Conservation (phyloP, 2,329 filamentous ascomycete species). For the Daldinia eschscholtzii region DNA sequence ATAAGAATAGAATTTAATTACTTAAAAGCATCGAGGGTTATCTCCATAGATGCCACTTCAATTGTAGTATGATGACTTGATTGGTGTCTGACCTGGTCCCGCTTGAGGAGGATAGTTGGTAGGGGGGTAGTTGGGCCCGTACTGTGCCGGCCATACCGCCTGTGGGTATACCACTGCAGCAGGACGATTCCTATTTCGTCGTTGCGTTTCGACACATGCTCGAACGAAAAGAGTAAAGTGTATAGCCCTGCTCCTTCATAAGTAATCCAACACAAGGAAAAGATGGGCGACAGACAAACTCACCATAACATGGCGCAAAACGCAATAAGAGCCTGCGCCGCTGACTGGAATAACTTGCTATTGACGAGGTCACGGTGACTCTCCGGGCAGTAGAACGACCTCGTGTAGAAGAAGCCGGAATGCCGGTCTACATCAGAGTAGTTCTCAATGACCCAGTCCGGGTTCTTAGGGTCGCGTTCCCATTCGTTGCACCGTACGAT, state of each 20-base stretch:
- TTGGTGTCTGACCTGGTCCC: constrained; percentile 10
- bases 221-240: constrained; percentile 41
- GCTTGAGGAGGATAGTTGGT: not conserved
- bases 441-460: constrained; percentile 25
- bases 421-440: not conserved
- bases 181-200: constrained; percentile 26
- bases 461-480: constrained; percentile 23
- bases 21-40: not conserved
- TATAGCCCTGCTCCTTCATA: constrained; percentile 27
- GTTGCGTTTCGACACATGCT: constrained; percentile 40
- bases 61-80: constrained; percentile 27
- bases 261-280: constrained; percentile 11
- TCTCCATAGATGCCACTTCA: constrained; percentile 1
- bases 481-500: constrained; percentile 33
- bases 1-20: not conserved
- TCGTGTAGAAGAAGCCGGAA: not conserved
- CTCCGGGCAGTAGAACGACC: constrained; percentile 32
- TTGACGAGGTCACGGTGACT: constrained; percentile 27
- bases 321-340: constrained; percentile 35
- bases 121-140: constrained; percentile 18
- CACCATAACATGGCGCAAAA: constrained; percentile 37
- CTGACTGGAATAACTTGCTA: constrained; percentile 22
- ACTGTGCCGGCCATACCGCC: constrained; percentile 26
- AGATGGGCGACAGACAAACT: not conserved
- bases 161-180: constrained; percentile 26